A percentile compares a stretch with the other conserved stretches of the same genome.
These are phyloP conservation scores for Torulaspora pretoriensis DNA, from an alignment of 1,139 yeast genomes.

Conservation along the genomic window DNA sequence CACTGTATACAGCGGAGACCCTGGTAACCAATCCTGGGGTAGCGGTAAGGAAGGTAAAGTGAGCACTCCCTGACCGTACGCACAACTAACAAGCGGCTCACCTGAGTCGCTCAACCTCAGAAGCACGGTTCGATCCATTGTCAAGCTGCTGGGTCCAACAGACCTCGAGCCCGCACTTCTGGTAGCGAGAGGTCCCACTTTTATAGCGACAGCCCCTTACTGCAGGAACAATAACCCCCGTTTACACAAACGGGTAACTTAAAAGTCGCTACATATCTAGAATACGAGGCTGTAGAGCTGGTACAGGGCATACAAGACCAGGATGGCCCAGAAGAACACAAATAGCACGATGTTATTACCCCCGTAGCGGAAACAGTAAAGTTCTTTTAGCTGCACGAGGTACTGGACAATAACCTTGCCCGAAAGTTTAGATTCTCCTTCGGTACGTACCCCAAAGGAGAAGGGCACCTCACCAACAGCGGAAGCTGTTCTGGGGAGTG, in stretches of 20 bases:
- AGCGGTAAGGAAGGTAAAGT: constrained; percentile 58
- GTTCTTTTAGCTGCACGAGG: constrained; percentile 42
- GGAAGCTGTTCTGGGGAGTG: constrained; percentile 35
- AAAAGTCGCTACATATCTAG: constrained; percentile 3
- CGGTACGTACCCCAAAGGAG: constrained; percentile 48
- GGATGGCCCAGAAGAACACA: constrained; percentile 30
- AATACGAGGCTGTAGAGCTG: constrained; percentile 23
- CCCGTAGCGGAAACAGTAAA: constrained; percentile 44
- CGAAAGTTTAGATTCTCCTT: constrained; percentile 46
- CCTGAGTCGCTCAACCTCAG: constrained; percentile 54
- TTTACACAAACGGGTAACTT: constrained; percentile 1
- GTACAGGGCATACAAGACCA: constrained; percentile 32
- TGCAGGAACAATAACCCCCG: neutral
- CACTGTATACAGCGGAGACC: constrained; percentile 51
- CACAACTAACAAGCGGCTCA: constrained; percentile 46
- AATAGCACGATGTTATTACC: constrained; percentile 35
- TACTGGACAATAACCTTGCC: constrained; percentile 46
- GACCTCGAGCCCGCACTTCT: neutral
- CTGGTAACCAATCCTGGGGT: constrained; percentile 39
- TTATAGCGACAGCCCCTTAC: neutral
- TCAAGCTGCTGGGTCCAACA: constrained; percentile 1
- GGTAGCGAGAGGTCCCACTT: neutral
- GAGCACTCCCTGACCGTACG: constrained; percentile 53
- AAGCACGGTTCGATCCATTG: constrained; percentile 37
- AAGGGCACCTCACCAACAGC: constrained; percentile 45